Percentiles rank a stretch among this genome's conserved stretches.
phyloP scores from a whole-genome alignment of 306 rosid genomes.

The Amphicarpaea edgeworthii region DNA sequence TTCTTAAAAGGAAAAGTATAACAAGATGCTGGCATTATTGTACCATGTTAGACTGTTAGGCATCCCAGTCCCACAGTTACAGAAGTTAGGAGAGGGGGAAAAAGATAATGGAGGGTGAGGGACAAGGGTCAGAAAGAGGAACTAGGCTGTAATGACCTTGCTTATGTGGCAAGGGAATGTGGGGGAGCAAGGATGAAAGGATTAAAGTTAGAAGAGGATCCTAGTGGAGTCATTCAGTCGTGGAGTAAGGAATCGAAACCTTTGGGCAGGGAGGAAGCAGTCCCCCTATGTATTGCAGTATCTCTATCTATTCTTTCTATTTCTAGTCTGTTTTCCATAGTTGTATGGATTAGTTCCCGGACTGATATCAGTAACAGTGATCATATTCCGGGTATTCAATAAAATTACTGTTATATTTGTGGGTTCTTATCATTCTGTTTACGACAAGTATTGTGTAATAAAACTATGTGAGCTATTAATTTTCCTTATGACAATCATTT shows the following conservation, averaged over 20 bases:
- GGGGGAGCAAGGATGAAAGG: constrained; percentile 3
- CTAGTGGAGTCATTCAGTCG: constrained; percentile 9
- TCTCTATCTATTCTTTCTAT: constrained; percentile 32
- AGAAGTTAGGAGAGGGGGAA: neutral
- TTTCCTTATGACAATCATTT: constrained; percentile 27
- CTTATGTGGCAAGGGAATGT: constrained; percentile 1
- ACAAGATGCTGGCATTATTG: constrained; percentile 10
- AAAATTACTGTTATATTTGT: constrained; percentile 14
- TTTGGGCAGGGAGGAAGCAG: constrained; percentile 11
- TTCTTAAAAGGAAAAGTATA: constrained; percentile 25
- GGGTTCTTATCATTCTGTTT: constrained; percentile 14
- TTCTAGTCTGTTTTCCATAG: constrained; percentile 6
- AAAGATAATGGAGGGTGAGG: constrained; percentile 14
- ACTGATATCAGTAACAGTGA: constrained; percentile 9
- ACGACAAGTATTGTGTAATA: constrained; percentile 1
- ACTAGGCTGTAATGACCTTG: constrained; percentile 24
- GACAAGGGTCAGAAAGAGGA: neutral
- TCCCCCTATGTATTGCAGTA: neutral
- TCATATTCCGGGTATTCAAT: constrained; percentile 18
- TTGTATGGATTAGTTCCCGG: constrained; percentile 21
- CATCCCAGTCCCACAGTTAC: constrained; percentile 15
- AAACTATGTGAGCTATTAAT: constrained; percentile 27
- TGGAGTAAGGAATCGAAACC: constrained; percentile 2
- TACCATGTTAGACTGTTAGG: constrained; percentile 1
- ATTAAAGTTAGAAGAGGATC: constrained; percentile 12